Evolutionary conservation across 805 yeast species (phyloP).

Genomic region (Metschnikowia proteae): DNA sequence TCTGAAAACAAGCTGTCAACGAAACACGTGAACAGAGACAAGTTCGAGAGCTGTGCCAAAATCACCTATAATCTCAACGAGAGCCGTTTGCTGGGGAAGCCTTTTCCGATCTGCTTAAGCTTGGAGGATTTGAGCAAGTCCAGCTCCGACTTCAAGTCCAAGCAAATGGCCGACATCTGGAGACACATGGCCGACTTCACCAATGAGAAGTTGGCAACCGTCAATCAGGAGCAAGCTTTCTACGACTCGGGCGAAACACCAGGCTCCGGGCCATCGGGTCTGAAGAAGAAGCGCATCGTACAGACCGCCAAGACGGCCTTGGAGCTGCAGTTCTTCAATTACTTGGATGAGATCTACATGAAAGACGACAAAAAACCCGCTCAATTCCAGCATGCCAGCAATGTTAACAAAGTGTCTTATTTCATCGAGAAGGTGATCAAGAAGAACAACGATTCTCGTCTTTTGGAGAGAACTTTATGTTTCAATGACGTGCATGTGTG

Average conservation of each 20-base stretch:
- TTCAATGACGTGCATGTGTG: slow-evolving; percentile 90
- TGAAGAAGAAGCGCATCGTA: slow-evolving; percentile 45
- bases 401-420: slow-evolving; percentile 65
- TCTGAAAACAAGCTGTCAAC: slow-evolving; percentile 19
- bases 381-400: slow-evolving; percentile 53
- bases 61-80: slow-evolving; percentile 69
- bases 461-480: slow-evolving; percentile 31
- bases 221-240: slow-evolving; percentile 34
- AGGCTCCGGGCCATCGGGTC: slow-evolving; percentile 1
- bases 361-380: slow-evolving; percentile 45
- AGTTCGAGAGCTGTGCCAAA: slow-evolving; percentile 72
- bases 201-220: slow-evolving; percentile 31
- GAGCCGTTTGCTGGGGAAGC: slow-evolving; percentile 49
- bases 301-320: slow-evolving; percentile 55
- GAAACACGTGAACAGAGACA: slow-evolving; percentile 43
- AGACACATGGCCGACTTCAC: slow-evolving; percentile 53
- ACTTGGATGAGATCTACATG: slow-evolving; percentile 62
- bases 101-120: slow-evolving; percentile 56
- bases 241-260: slow-evolving; percentile 19
- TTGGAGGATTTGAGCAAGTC: slow-evolving; percentile 57
- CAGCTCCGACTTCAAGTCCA: slow-evolving; percentile 60
- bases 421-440: slow-evolving; percentile 41
- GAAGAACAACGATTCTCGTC: slow-evolving; percentile 26
- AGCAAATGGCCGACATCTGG: slow-evolving; percentile 75
- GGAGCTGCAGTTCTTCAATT: slow-evolving; percentile 73